phyloP scores from a whole-genome alignment of 306 rosid genomes.

The Spatholobus suberectus region DNA sequence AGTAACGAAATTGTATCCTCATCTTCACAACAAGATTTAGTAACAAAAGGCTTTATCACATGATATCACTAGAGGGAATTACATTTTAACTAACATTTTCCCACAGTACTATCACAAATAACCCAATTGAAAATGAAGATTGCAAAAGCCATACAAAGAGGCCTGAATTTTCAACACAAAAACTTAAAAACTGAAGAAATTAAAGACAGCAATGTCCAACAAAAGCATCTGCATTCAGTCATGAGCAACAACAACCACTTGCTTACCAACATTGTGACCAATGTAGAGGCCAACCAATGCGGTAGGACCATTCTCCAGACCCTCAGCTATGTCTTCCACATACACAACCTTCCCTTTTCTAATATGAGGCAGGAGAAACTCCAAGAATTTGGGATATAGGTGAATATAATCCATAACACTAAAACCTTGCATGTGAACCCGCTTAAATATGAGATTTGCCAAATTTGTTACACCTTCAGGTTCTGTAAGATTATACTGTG shows the following conservation, averaged over 20 bases:
- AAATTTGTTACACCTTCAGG: slow-evolving; percentile 46
- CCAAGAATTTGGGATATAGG: slow-evolving; percentile 45
- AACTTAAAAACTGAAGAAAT: neutral
- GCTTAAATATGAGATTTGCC: slow-evolving; percentile 33
- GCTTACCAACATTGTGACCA: slow-evolving; percentile 48
- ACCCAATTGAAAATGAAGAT: neutral
- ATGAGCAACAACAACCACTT: slow-evolving; percentile 42
- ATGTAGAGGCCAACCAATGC: slow-evolving; percentile 39
- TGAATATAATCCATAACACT: neutral
- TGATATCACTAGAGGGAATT: neutral
- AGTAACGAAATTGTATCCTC: too few species aligned
- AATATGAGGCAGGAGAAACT: slow-evolving; percentile 37
- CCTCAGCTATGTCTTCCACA: slow-evolving; percentile 40
- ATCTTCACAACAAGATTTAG: too few species aligned
- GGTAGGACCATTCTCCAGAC: slow-evolving; percentile 50
- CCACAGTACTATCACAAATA: neutral
- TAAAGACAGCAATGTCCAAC: neutral
- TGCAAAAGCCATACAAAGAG: neutral
- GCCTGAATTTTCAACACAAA: neutral
- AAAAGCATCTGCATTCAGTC: neutral
- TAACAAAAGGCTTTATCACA: too few species aligned
- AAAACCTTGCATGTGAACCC: slow-evolving; percentile 42
- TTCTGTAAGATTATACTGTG: slow-evolving; percentile 46
- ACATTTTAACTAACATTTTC: neutral
- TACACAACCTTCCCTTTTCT: slow-evolving; percentile 45